Evolutionary conservation across 2,329 filamentous ascomycete species (phyloP).

Genomic region (Clarireedia homoeocarpa): DNA sequence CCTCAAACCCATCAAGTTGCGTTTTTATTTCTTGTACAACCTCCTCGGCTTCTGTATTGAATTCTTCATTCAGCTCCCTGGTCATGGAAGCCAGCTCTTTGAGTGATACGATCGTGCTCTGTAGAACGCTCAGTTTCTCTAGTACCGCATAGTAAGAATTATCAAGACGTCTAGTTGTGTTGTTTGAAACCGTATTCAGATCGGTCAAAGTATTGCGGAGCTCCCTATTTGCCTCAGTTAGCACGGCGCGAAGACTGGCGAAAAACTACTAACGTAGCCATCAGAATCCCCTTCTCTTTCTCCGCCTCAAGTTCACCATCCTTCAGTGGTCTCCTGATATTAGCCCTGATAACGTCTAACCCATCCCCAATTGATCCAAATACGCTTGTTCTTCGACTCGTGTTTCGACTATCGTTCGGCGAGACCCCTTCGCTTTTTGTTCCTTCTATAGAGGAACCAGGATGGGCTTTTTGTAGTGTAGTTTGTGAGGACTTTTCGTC

Average conservation of each 20-base stretch:
- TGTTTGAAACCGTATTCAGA: constrained; percentile 52
- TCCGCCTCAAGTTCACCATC: constrained; percentile 37
- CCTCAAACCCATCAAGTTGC: constrained; percentile 47
- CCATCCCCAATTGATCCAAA: constrained; percentile 23
- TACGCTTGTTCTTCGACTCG: constrained; percentile 38
- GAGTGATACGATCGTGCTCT: constrained; percentile 55
- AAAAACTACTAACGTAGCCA: constrained; percentile 34
- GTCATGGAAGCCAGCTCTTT: constrained; percentile 59
- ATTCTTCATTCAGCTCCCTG: constrained; percentile 48
- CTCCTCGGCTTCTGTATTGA: constrained; percentile 50
- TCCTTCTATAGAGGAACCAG: constrained; percentile 4
- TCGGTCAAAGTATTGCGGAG: constrained; percentile 44
- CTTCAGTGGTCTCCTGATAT: constrained; percentile 22
- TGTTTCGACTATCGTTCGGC: constrained; percentile 36
- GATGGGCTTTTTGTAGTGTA: constrained; percentile 14
- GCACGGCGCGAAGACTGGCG: neutral
- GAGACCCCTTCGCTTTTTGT: constrained; percentile 35
- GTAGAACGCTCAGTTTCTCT: constrained; percentile 57
- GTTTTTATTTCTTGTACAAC: constrained; percentile 50
- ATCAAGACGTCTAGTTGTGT: constrained; percentile 59
- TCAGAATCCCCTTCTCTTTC: constrained; percentile 33
- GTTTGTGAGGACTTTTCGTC: constrained; percentile 26
- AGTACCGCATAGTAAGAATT: constrained; percentile 67
- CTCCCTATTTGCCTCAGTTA: constrained; percentile 32
- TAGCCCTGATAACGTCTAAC: constrained; percentile 6